Evolutionary conservation across 2,329 filamentous ascomycete species (phyloP), one percentile per base, ranked within the genome.

Genomic region (Neonectria hederae): DNA sequence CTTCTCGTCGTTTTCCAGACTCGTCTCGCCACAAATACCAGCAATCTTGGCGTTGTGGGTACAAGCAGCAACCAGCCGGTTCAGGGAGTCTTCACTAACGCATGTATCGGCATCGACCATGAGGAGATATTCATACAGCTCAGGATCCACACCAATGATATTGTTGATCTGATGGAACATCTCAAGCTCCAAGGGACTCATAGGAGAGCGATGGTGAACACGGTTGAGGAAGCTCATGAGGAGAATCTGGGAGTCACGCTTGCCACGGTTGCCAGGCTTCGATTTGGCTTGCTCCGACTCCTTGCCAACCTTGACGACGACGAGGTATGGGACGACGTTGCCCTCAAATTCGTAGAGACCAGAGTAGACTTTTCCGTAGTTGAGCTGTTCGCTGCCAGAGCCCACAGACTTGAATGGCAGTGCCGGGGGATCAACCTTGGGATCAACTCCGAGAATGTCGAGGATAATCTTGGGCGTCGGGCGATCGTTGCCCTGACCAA

Each of bases 101-200:
- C 90, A 93, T 3, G 96, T 99, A 86, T 99, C 96, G 75, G 96
- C 96, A 80, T 99, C 96, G 66, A 99, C 91, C 94, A 97, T 97
- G 70, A 99, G 86, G 58, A 98, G 85, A 74, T 97, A 99, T 78
- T 99, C 96, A 77, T 99, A 99, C 17, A 99, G 86, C 77, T 97
- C 94, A 3, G 96, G 96, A 73, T 99, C 94, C 17, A 99, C 96
- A 73, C 96, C 96, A 67, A 99, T 99, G 72, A 99, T 93, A 77
- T 99, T 99, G 86, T 97, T 97, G 83, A 99, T 93, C 78, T 99
- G 96, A 76, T 99, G 96, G 84, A 97, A 98, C 86, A 98, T 97
- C 79, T 99, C 96, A 49, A 99, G 83, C 78, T 99, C 96, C 13
- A 99, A 89, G 17, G 96, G 96, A 67, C 91, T 96, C 96, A 99